These are phyloP conservation scores for Coffea humblotiana DNA, from an alignment of 305 asterid genomes.

Conservation along the genomic window DNA sequence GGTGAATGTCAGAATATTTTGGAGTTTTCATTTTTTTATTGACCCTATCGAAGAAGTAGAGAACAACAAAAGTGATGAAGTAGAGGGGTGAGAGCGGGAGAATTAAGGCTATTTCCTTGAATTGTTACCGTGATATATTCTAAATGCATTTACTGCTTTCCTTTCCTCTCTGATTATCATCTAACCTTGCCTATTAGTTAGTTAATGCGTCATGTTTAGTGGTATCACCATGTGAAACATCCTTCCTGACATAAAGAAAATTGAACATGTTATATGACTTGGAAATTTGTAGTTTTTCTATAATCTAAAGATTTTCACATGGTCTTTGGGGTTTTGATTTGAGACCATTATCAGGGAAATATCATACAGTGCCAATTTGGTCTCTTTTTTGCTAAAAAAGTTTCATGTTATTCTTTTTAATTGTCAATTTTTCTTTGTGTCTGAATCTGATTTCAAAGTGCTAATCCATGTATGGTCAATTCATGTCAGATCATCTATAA, in stretches of 20 bases:
- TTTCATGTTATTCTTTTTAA: not conserved
- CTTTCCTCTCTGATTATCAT: not conserved
- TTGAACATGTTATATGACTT: not conserved
- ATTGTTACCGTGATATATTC: not conserved
- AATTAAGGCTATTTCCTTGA: not conserved
- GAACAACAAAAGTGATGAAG: not conserved
- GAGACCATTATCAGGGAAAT: not conserved
- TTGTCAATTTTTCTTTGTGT: not conserved
- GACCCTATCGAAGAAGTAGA: not conserved
- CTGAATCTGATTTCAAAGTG: slow-evolving; percentile 3
- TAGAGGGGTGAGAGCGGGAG: not conserved
- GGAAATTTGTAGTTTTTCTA: not conserved
- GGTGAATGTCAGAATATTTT: not conserved
- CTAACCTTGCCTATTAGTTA: not conserved
- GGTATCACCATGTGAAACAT: not conserved
- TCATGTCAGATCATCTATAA: slow-evolving; percentile 68
- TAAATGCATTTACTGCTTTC: not conserved
- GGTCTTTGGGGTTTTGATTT: not conserved
- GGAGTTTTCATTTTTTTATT: not conserved
- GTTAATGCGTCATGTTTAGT: not conserved
- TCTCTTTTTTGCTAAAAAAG: not conserved
- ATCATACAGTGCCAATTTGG: not conserved
- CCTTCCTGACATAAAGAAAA: not conserved
- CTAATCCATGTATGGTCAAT: not conserved
- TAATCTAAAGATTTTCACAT: not conserved